Evolutionary conservation across 306 rosid species (phyloP), one percentile per base, ranked within the genome.

Genomic region (Quercus mongolica): DNA sequence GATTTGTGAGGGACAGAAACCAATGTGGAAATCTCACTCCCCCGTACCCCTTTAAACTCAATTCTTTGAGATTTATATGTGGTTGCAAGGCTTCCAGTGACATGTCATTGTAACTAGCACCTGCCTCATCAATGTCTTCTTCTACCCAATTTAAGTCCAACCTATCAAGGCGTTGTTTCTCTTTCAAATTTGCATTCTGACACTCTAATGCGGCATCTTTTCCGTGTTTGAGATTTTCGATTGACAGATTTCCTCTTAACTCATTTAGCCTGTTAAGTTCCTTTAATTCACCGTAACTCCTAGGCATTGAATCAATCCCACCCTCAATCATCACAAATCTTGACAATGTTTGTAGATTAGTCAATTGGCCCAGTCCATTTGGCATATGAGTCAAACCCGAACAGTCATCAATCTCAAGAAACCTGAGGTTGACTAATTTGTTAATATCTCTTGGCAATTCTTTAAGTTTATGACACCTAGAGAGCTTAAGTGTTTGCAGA

Each of bases 1-100:
- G 41, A 6, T 35, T 35, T 6, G 0, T 35, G 41, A 35, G 41
- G 0, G 41, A 35, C 41, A 6, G 0, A 35, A 35, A 0, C 41
- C 41, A 35, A 35, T 6, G 41, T 0, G 41, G 41, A 35, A 35
- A 14, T 6, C 5, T 65, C 33, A n/a, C 30, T 18, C 77, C 81
- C 0, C 35, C 12, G 65, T 79, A 73, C 0, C 1, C 0, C 4
- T 0, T 0, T 20, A 73, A 28, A 0, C 0, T 0, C 0, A 83
- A 9, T 5, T 1, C 0, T 71, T 63, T 84, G 5, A 79, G 35
- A 65, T 65, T 33, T 31, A 63, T 33, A 55, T 28, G 78, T 1
- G 81, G 83, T 5, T 31, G 30, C 14, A 75, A 71, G 4, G 31
- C 76, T 19, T 83, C 83, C 4, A 71, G 4, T 19, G 31, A 18